phyloP scores from a whole-genome alignment of 1,284 basidiomycete genomes.

The Prillingera fragicola region DNA sequence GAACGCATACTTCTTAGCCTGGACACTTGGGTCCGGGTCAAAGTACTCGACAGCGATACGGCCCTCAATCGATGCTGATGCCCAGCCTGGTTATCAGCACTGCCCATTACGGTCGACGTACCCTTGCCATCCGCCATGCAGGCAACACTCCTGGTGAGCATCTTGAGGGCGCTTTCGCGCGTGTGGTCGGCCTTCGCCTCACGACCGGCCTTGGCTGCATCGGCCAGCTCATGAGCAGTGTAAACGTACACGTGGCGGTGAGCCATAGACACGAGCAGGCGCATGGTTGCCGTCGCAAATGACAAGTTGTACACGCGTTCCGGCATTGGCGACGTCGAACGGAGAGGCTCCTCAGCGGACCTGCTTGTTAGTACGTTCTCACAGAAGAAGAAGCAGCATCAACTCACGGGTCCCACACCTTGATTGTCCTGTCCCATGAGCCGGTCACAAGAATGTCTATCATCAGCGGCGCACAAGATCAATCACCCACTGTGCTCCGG shows the following conservation, averaged over 20 bases:
- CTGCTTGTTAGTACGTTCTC: slow-evolving; percentile 8
- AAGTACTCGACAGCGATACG: slow-evolving; percentile 97
- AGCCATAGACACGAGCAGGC: slow-evolving; percentile 83
- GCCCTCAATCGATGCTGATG: slow-evolving; percentile 89
- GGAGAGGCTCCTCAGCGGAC: slow-evolving; percentile 53
- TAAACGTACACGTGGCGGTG: slow-evolving; percentile 82
- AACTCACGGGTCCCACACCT: slow-evolving; percentile 73
- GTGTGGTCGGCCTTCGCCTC: slow-evolving; percentile 60
- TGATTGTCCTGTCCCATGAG: slow-evolving; percentile 83
- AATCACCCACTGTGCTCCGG: slow-evolving; percentile 41
- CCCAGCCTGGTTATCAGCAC: slow-evolving; percentile 62
- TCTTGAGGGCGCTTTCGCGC: slow-evolving; percentile 89
- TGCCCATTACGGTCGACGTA: slow-evolving; percentile 41
- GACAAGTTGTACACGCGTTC: slow-evolving; percentile 75
- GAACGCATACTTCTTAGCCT: slow-evolving; percentile 95
- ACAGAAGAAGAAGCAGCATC: slow-evolving; percentile 50
- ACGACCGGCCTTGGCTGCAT: slow-evolving; percentile 53
- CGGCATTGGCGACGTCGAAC: slow-evolving; percentile 62
- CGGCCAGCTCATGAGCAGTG: slow-evolving; percentile 65
- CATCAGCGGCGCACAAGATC: not conserved
- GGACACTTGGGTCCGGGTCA: slow-evolving; percentile 66
- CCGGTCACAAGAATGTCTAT: slow-evolving; percentile 70
- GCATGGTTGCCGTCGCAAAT: slow-evolving; percentile 46
- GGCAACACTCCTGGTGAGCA: slow-evolving; percentile 82
- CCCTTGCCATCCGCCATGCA: slow-evolving; percentile 91